Evolutionary conservation across 108 stramenopile species (phyloP), one percentile per base, ranked within the genome.

Genomic region (Conticribra weissflogii): DNA sequence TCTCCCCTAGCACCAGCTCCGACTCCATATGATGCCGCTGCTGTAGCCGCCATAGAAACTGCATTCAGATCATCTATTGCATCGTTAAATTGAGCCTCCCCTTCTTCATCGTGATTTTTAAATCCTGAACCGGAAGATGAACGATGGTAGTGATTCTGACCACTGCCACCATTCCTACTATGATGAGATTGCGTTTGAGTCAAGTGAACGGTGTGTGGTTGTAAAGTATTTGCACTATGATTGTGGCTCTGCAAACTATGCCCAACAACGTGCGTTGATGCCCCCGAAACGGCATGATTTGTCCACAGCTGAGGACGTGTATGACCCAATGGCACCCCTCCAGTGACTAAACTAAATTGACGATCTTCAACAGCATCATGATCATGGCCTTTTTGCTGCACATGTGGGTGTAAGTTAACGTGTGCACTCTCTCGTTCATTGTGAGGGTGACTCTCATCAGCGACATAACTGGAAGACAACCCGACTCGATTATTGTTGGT

Each of bases 351-450:
- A 54, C 74, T 60, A 54, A 75, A 30, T 52, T 66, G 74, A 14
- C 57, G 63, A 46, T 76, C 80, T 59, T 81, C 80, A 45, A 81
- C 23, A 2, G 63, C 75, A 54, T 81, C 80, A 58, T 76, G 80
- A 76, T 76, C 75, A 15, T 74, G 80, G 8, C 74, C 76, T 56
- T 72, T 68, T 25, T 68, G 80, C 2, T 74, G 76, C 8, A 54
- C 56, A 32, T 64, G 80, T 29, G 44, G 57, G 45, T 61, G 60
- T 7, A 36, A 54, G 30, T 71, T 70, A 41, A 30, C 32, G 50
- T 55, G 59, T 31, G 67, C 72, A 41, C 24, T 19, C n/a, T 12
- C 36, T 9, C 36, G 36, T 9, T 41, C 36, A 12, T 41, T 12
- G 36, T 41, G 36, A 41, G 12, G 5, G 12, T 41, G 36, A 12